phyloP scores from a whole-genome alignment of 257 asterid genomes.

The Mentha longifolia region DNA sequence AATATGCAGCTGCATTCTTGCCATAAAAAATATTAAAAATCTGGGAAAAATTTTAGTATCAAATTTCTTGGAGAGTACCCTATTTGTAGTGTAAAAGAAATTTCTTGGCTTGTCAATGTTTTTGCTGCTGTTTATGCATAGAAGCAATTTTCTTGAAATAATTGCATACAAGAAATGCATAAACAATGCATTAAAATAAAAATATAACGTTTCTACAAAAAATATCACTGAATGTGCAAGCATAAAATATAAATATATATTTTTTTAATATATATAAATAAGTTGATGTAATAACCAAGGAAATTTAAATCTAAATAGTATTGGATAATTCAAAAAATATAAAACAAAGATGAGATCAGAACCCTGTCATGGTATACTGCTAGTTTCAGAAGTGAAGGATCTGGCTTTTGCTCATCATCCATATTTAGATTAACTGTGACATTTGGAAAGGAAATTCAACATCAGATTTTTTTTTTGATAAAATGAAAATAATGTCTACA shows the following conservation, averaged over 20 bases:
- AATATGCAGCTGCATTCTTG: too few species aligned
- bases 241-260: too few species aligned
- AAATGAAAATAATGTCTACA: too few species aligned
- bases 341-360: neutral
- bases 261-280: too few species aligned
- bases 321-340: neutral
- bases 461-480: neutral
- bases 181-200: too few species aligned
- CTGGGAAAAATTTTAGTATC: too few species aligned
- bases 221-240: neutral
- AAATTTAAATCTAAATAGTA: too few species aligned
- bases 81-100: too few species aligned
- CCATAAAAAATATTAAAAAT: too few species aligned
- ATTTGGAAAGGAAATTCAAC: neutral
- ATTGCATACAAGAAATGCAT: too few species aligned
- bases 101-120: neutral
- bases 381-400: conserved; percentile 30
- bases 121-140: too few species aligned
- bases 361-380: conserved; percentile 34
- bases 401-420: conserved; percentile 37
- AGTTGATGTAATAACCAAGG: neutral
- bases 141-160: too few species aligned
- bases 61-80: neutral
- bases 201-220: neutral
- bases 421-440: conserved; percentile 25